Conservation (phyloP, 1,284 basidiomycete genomes). For the Xerocomus nothofagi region DNA sequence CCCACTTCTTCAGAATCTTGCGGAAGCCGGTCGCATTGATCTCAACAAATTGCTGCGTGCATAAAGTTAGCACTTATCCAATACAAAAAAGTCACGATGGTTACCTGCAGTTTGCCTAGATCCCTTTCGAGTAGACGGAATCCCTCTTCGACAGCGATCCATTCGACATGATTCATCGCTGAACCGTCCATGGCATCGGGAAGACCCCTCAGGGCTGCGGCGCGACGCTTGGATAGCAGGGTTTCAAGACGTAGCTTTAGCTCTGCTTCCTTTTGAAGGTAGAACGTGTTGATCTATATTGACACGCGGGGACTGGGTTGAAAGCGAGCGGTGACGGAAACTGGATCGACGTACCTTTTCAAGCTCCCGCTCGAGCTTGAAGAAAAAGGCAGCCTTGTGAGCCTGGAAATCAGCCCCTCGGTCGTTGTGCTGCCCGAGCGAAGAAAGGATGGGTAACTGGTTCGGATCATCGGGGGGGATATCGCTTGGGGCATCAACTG, state of each 20-base stretch:
- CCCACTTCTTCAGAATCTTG: slow-evolving; percentile 99
- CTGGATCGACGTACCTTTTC: slow-evolving; percentile 74
- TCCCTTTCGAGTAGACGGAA: slow-evolving; percentile 95
- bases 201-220: slow-evolving; percentile 70
- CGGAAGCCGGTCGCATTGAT: slow-evolving; percentile 97
- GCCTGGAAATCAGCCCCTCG: slow-evolving; percentile 81
- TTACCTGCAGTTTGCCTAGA: slow-evolving; percentile 92
- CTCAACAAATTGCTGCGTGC: slow-evolving; percentile 87
- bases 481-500: slow-evolving; percentile 2
- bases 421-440: slow-evolving; percentile 63
- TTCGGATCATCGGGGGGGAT: slow-evolving; percentile 34
- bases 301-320: slow-evolving; percentile 2
- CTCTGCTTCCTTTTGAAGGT: slow-evolving; percentile 97
- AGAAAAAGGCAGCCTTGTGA: slow-evolving; percentile 98
- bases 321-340: background rate
- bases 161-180: slow-evolving; percentile 77
- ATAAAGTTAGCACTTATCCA: slow-evolving; percentile 21
- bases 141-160: slow-evolving; percentile 93
- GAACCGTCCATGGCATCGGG: slow-evolving; percentile 61
- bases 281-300: slow-evolving; percentile 95
- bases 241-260: slow-evolving; percentile 91
- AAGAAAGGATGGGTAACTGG: slow-evolving; percentile 57
- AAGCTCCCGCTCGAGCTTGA: slow-evolving; percentile 95
- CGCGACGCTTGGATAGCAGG: slow-evolving; percentile 90
- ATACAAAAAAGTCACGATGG: slow-evolving; percentile 23